A percentile compares a stretch with the other conserved stretches of the same genome.
phyloP scores from a whole-genome alignment of 2,329 filamentous ascomycete species.

The Aplosporella prunicola region DNA sequence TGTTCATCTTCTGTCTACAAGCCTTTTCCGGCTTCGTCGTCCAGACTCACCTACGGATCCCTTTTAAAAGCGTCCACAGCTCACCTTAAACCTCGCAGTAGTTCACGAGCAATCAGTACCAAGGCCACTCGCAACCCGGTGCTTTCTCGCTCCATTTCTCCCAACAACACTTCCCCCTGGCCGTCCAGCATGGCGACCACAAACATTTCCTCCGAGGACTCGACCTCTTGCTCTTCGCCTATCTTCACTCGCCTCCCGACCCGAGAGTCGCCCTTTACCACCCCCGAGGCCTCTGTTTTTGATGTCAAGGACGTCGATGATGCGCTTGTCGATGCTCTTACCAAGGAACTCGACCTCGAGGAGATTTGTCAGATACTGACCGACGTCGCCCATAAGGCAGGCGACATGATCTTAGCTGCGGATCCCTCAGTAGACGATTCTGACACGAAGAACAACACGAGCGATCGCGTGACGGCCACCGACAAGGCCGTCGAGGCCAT shows the following conservation, averaged over 20 bases:
- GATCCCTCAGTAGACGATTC: constrained; percentile 20
- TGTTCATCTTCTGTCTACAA: too few relatives aligned
- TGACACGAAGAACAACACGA: constrained; percentile 29
- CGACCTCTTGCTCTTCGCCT: constrained; percentile 1
- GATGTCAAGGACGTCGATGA: constrained; percentile 4
- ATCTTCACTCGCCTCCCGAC: not conserved
- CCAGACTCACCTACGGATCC: too few relatives aligned
- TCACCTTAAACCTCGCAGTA: too few relatives aligned
- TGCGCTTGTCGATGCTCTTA: constrained; percentile 1
- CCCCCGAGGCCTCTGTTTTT: constrained; percentile 1
- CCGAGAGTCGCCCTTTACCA: constrained; percentile 1
- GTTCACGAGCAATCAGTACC: too few relatives aligned
- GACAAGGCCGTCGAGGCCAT: constrained; percentile 45
- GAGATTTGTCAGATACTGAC: constrained; percentile 1
- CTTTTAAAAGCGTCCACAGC: too few relatives aligned
- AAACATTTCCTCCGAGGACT: constrained; percentile 1
- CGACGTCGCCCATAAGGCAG: constrained; percentile 20
- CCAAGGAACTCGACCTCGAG: constrained; percentile 1
- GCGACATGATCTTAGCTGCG: constrained; percentile 25
- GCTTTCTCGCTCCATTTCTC: too few relatives aligned
- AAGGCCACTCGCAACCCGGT: too few relatives aligned
- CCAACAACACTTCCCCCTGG: too few relatives aligned
- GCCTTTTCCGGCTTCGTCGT: too few relatives aligned
- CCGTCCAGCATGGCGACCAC: constrained; percentile 1
- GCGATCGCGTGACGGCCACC: constrained; percentile 46